Base-by-base conservation (phyloP, 177 flowering plant genomes). In the Vitis hybrid region DNA sequence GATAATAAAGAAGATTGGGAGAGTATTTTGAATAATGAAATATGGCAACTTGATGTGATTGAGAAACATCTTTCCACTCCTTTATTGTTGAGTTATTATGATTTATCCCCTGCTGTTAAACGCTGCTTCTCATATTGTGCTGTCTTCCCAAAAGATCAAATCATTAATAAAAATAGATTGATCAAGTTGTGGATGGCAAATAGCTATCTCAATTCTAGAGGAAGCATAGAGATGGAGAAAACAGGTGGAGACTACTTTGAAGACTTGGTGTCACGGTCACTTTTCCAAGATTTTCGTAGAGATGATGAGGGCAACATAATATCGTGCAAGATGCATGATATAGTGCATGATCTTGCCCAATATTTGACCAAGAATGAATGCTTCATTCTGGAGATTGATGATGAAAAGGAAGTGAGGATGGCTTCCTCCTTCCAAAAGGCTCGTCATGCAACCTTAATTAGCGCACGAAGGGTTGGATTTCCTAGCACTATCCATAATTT, bases 321-420 rank as follows among this genome's bases (percentile, higher is more conserved):
- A 3, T 13, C 22, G 5, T 76, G 67, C 56, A 72, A 68, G 33
- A 72, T 72, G 72, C 78, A 80, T 71, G 79, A 80, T 48, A 56
- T 80, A 50, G 72, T 74, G 13, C 77, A 74, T 51, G 72, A 69
- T 18, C 69, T 67, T 29, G 70, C 60, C 1, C 70, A 60, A 13
- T 72, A 4, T 39, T 60, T 65, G 10, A 31, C 59, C 1, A 60
- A 29, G 15, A 62, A 73, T 11, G 71, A 67, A 67, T 67, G 56
- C 14, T 15, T 61, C 3, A 11, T 29, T n/a, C 2, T n/a, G 50
- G 48, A 61, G 31, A 3, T 51, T 9, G 18, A 19, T 33, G 19
- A 13, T 16, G 9, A n/a, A 13, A 60, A 60, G 26, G 51, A 48
- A 7, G 3, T 51, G 19, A 13, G 7, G 16, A 1, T 14, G 19